These are phyloP conservation scores for Oxytropis ochrocephala DNA, from an alignment of 306 rosid genomes.

Conservation along the genomic window DNA sequence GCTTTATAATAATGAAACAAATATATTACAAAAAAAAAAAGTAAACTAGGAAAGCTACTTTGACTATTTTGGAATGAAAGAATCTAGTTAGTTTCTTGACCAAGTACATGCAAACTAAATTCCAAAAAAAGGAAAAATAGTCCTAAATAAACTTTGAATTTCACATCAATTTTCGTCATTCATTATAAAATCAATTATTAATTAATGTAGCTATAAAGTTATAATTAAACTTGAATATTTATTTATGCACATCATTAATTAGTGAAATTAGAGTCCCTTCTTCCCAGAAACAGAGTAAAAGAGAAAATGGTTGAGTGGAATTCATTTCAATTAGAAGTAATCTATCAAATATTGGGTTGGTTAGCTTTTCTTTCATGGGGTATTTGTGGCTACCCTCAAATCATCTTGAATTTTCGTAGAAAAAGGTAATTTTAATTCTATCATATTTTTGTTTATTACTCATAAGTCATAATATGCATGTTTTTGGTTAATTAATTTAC, in stretches of 20 bases:
- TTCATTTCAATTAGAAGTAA: conserved; percentile 52
- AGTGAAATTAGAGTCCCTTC: too few species aligned
- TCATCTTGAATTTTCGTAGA: conserved; percentile 67
- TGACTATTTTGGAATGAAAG: background rate
- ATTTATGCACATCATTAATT: too few species aligned
- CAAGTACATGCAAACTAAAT: background rate
- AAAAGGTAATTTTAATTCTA: conserved; percentile 39
- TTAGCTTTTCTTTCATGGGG: conserved; percentile 58
- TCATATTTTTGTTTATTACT: background rate
- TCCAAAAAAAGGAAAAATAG: background rate
- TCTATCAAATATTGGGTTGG: conserved; percentile 66
- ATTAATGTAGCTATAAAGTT: too few species aligned
- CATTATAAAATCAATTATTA: too few species aligned
- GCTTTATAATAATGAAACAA: background rate
- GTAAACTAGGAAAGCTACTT: background rate
- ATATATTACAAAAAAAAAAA: background rate
- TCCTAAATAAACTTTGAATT: too few species aligned
- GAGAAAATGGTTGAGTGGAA: conserved; percentile 63
- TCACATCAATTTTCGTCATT: too few species aligned
- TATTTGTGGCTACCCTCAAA: conserved; percentile 56
- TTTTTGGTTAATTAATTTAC: background rate
- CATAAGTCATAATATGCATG: background rate
- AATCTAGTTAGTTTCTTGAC: background rate
- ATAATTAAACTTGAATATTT: too few species aligned
- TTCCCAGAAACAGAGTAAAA: background rate